Conservation (phyloP, 306 rosid species). For the Parietaria judaica region DNA sequence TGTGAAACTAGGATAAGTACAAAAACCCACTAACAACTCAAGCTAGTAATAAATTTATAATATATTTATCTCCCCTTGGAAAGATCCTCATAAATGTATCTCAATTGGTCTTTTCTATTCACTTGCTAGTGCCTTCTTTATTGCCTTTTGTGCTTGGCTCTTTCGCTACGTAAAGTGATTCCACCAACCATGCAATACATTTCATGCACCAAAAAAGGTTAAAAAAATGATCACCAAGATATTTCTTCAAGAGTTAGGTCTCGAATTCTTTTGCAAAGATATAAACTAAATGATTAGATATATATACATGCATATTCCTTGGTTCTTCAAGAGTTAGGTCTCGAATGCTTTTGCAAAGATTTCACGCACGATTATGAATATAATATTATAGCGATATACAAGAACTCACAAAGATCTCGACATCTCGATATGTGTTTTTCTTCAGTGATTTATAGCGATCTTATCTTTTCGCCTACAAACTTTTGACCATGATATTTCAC, state of each 20-base stretch:
- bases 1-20: background rate
- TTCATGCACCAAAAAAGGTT: background rate
- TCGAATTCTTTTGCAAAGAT: constrained; percentile 1
- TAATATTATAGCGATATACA: no score
- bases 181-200: constrained; percentile 23
- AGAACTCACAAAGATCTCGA: no score
- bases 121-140: constrained; percentile 21
- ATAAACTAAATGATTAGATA: constrained; percentile 11
- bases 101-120: constrained; percentile 17
- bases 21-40: constrained; percentile 1
- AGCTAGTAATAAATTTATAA: background rate
- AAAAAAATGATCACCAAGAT: background rate
- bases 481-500: no score
- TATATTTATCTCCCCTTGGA: constrained; percentile 21
- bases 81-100: constrained; percentile 24
- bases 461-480: no score
- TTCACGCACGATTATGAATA: background rate
- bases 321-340: no score
- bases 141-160: constrained; percentile 32
- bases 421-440: no score
- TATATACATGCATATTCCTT: background rate
- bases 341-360: no score
- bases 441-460: no score
- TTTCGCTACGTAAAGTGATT: constrained; percentile 30
- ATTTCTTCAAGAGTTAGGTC: background rate